These are phyloP conservation scores for Chamaecyparis obtusa DNA, from an alignment of 75 land plant species.

Conservation along the genomic window DNA sequence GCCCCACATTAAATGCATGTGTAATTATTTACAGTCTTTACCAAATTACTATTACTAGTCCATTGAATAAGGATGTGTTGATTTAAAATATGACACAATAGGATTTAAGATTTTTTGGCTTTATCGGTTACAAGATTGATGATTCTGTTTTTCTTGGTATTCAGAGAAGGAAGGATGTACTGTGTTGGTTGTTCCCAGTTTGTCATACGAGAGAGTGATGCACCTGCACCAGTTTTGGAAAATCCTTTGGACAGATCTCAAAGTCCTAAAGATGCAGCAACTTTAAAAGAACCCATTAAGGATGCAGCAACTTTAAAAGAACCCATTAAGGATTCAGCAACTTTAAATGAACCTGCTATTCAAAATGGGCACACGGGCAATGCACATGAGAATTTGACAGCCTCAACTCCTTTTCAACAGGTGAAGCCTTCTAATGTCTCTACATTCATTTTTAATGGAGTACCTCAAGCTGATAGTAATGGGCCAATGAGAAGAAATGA, in stretches of 20 bases:
- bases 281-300: not conserved
- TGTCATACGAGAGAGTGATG: slow-evolving; percentile 29
- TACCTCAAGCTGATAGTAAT: not conserved
- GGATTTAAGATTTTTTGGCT: not conserved
- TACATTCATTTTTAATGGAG: not conserved
- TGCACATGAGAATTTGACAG: not conserved
- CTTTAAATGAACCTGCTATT: not conserved
- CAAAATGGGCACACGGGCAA: not conserved
- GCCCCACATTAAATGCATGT: not conserved
- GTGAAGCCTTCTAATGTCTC: not conserved
- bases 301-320: not conserved
- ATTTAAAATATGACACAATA: not conserved
- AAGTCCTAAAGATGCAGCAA: not conserved
- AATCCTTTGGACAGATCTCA: not conserved
- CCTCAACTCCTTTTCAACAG: not conserved
- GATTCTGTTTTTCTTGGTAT: not conserved
- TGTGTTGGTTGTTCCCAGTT: slow-evolving; percentile 40
- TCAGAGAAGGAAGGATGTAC: slow-evolving; percentile 27
- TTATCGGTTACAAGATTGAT: not conserved
- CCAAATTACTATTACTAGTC: not conserved
- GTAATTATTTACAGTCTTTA: not conserved
- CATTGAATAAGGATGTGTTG: not conserved
- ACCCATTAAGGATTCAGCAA: too few relatives aligned
- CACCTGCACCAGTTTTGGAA: slow-evolving; percentile 12
- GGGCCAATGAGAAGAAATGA: not conserved